Evolutionary conservation across 1,284 basidiomycete genomes (phyloP), one percentile per base, ranked within the genome.

Genomic region (Stygiomarasmius scandens): DNA sequence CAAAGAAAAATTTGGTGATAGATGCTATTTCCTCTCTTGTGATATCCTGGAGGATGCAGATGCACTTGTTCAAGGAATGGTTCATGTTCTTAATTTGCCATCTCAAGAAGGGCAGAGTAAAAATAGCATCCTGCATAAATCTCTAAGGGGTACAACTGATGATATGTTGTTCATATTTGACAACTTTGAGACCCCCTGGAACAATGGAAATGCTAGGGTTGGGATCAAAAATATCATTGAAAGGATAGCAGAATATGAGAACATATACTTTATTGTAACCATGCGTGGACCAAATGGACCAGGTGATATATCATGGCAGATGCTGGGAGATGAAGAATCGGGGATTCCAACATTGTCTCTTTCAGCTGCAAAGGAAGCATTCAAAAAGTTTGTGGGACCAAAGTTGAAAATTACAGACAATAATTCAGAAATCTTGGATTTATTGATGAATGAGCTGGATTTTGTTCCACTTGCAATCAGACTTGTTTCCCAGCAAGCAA

Each of bases 21-120:
- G n/a, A 34, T 36, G 11, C 14, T 51, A 38, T 16, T 51, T 51
- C 38, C 19, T 51, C 20, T 32, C 49, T 38, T 51, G 49, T 51
- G 49, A 51, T 14, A 20, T 51, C 12, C 22, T 16, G 19, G 12
- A 16, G 22, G 49, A 51, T 38, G 34, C 34, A 12, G 4, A 16
- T 11, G 24, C 22, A 12, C 16, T 51, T 3, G 11, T 51, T 51
- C 49, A 51, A 14, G 27, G 25, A 38, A 5, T 51, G 14, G 11
- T 51, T 20, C 34, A 36, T 19, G 23, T 9, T 2, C 16, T 51
- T 14, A 9, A 38, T 16, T 36, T 51, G 16, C 4, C 3, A 38
- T 14, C 38, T 14, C 8, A 22, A 27, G 49, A 36, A 20, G 49
- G 49, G 14, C 11, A 51, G 9, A 38, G 14, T 38, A 9, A 20